These are phyloP conservation scores for Sporothrix sp. DNA, from an alignment of 2,329 filamentous ascomycete species.

Conservation along the genomic window DNA sequence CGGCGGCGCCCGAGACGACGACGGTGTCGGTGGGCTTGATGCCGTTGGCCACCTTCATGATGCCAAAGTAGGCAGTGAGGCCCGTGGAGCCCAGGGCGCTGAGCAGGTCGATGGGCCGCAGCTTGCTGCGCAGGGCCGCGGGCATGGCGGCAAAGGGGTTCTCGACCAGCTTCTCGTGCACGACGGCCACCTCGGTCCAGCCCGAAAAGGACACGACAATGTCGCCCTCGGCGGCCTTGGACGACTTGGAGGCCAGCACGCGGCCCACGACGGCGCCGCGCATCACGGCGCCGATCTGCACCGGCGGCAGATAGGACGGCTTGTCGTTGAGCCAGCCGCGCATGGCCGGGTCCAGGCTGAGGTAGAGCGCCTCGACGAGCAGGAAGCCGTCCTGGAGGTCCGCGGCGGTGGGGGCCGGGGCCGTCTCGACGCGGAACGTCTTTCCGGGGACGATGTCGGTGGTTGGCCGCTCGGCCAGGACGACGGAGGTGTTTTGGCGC, in stretches of 20 bases:
- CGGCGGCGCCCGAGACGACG: constrained; percentile 56
- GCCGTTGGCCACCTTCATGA: constrained; percentile 44
- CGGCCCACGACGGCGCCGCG: constrained; percentile 44
- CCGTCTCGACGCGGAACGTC: constrained; percentile 49
- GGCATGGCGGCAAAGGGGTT: constrained; percentile 17
- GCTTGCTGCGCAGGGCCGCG: neutral
- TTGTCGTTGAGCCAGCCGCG: constrained; percentile 47
- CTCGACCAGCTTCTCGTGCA: constrained; percentile 30
- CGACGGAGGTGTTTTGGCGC: constrained; percentile 30
- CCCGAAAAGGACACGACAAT: constrained; percentile 42
- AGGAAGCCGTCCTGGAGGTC: constrained; percentile 44
- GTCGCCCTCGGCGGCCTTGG: constrained; percentile 37
- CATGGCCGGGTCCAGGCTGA: constrained; percentile 55
- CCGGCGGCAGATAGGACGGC: constrained; percentile 48
- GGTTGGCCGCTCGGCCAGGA: constrained; percentile 55
- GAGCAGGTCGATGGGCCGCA: constrained; percentile 38
- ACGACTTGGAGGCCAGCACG: constrained; percentile 39
- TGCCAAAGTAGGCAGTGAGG: constrained; percentile 57
- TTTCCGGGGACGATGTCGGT: constrained; percentile 51
- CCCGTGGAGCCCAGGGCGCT: constrained; percentile 49
- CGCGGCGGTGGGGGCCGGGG: constrained; percentile 39
- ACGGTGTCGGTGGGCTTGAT: constrained; percentile 52
- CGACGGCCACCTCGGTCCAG: constrained; percentile 49
- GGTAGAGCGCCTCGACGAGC: constrained; percentile 39
- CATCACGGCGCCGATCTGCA: constrained; percentile 51